Evolutionary conservation across 495 filamentous ascomycete genomes (phyloP).

Genomic region (Immersiella caudata): DNA sequence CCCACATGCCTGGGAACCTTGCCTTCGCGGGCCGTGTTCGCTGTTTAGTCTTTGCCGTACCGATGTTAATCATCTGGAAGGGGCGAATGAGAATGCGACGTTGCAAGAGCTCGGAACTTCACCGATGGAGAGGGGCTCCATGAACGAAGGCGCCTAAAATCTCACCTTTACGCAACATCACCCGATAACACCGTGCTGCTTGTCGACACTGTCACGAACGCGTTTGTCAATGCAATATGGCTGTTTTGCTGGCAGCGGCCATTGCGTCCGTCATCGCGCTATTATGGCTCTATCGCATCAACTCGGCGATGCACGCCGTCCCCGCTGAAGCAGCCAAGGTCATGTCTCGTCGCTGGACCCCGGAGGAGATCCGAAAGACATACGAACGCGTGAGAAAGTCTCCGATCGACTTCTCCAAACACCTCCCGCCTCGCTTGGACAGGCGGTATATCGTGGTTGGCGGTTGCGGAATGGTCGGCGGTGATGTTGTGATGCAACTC

Average conservation of each 20-base stretch:
- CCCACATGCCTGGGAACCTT: neutral
- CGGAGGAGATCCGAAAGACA: slow-evolving; percentile 49
- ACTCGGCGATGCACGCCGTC: slow-evolving; percentile 51
- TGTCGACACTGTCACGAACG: neutral
- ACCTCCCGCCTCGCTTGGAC: slow-evolving; percentile 55
- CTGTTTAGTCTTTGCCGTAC: neutral
- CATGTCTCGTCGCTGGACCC: slow-evolving; percentile 58
- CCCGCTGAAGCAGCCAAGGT: slow-evolving; percentile 47
- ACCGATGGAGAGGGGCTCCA: neutral
- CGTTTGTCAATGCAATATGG: neutral
- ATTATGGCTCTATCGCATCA: slow-evolving; percentile 56
- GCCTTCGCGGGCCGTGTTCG: neutral
- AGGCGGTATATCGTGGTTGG: slow-evolving; percentile 62
- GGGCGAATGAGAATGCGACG: neutral
- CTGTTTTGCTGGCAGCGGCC: slow-evolving; percentile 8
- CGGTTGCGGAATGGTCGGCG: slow-evolving; percentile 60
- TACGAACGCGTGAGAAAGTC: slow-evolving; percentile 50
- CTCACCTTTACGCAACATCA: neutral
- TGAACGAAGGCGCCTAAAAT: neutral
- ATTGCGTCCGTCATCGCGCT: slow-evolving; percentile 33
- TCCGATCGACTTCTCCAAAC: slow-evolving; percentile 51
- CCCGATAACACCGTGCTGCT: neutral
- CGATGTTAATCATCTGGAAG: neutral
- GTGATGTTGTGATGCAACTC: slow-evolving; percentile 58
- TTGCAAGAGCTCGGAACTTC: neutral